These are phyloP conservation scores for Vachellia collinsii DNA, from an alignment of 306 rosid genomes.

Conservation along the genomic window DNA sequence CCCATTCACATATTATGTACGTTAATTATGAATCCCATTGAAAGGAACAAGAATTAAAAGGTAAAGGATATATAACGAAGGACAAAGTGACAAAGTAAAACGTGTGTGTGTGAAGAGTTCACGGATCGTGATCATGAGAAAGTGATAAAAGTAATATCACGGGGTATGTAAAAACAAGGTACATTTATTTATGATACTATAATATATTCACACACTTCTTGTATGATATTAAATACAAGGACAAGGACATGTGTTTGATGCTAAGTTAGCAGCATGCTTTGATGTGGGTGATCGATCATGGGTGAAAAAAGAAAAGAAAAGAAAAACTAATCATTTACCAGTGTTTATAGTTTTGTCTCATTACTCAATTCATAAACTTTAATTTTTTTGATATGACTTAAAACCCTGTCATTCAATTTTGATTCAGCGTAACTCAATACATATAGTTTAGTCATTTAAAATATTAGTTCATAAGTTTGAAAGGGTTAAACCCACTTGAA, in stretches of 20 bases:
- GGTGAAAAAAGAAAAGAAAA: too few relatives aligned
- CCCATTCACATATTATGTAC: not conserved
- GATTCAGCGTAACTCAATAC: too few relatives aligned
- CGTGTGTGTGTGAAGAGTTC: constrained; percentile 21
- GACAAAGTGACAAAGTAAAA: not conserved
- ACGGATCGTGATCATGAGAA: constrained; percentile 37
- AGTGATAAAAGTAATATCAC: constrained; percentile 34
- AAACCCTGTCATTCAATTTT: too few relatives aligned
- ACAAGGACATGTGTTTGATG: not conserved
- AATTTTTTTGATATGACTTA: too few relatives aligned
- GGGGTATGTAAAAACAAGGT: constrained; percentile 38
- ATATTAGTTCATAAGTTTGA: too few relatives aligned
- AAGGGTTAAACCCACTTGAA: too few relatives aligned
- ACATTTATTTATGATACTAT: constrained; percentile 9
- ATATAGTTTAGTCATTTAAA: too few relatives aligned
- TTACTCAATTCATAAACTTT: too few relatives aligned
- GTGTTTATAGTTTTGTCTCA: too few relatives aligned
- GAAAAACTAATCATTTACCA: too few relatives aligned
- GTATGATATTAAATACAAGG: not conserved
- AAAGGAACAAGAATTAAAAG: not conserved
- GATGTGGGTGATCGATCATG: not conserved
- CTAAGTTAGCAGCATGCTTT: not conserved
- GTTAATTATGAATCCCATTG: not conserved
- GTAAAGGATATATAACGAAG: constrained; percentile 8
- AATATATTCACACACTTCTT: constrained; percentile 5